phyloP scores from a whole-genome alignment of 768 basidiomycete genomes.

The Boletus tomentosulus region DNA sequence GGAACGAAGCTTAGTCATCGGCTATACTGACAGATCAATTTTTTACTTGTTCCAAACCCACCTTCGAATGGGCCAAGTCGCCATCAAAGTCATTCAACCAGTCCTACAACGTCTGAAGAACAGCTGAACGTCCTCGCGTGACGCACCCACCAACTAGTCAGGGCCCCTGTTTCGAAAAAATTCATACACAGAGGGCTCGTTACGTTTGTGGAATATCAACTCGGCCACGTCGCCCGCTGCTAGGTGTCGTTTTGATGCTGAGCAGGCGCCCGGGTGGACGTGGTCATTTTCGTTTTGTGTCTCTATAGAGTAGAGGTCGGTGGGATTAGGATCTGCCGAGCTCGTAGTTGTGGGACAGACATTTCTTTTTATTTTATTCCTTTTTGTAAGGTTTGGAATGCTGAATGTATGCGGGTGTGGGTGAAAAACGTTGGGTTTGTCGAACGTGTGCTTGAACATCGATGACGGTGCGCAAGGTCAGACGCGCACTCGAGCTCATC shows the following conservation, averaged over 20 bases:
- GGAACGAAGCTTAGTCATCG: slow-evolving; percentile 21
- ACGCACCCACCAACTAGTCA: slow-evolving; percentile 53
- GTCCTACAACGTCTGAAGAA: neutral
- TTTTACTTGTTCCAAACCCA: neutral
- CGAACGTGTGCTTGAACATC: neutral
- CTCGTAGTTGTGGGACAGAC: slow-evolving; percentile 72
- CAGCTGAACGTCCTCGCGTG: neutral
- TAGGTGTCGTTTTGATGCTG: slow-evolving; percentile 53
- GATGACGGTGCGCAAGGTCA: slow-evolving; percentile 13
- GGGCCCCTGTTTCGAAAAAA: slow-evolving; percentile 43
- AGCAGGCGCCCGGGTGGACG: slow-evolving; percentile 41
- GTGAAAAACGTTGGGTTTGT: neutral
- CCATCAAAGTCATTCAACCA: neutral
- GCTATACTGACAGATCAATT: slow-evolving; percentile 7
- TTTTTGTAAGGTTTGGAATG: slow-evolving; percentile 8
- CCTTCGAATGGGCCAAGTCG: neutral
- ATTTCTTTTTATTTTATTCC: slow-evolving; percentile 21
- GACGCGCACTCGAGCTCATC: slow-evolving; percentile 20
- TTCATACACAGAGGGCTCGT: slow-evolving; percentile 52
- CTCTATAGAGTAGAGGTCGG: slow-evolving; percentile 62
- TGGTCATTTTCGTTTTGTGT: slow-evolving; percentile 37
- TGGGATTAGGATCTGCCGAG: slow-evolving; percentile 29
- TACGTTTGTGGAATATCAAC: slow-evolving; percentile 69
- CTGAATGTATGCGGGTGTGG: neutral
- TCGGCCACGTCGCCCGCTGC: slow-evolving; percentile 40